Evolutionary conservation across 2,329 filamentous ascomycete species (phyloP), one percentile per base, ranked within the genome.

Genomic region (Colletotrichum melonis): DNA sequence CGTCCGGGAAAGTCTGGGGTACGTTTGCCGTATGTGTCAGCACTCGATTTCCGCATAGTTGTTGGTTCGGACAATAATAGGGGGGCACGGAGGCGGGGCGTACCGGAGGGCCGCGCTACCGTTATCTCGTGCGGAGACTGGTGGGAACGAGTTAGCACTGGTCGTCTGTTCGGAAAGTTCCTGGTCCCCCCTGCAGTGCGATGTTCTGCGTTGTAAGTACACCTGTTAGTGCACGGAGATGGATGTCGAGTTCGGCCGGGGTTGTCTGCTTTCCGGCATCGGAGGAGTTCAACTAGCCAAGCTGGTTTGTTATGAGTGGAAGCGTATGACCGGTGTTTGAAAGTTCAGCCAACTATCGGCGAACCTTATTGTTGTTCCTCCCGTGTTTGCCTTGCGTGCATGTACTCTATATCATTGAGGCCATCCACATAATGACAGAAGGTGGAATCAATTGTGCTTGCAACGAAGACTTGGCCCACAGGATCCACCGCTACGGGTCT

Each of bases 21-120:
- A 49, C 42, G 42, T 49, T 22, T n/a, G 19, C 42, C 19, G n/a
- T 55, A 65, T 65, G 63, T 65, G 63, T 65, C 49, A 22, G 42
- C 19, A 42, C 5, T 42, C 38, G 4, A 5, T 35, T 35, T 12
- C 38, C 14, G 38, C 2, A 49, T 8, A 49, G 42, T n/a, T 22
- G 42, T 49, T 49, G 42, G 19, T 11, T 49, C 8, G 42, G 38
- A 42, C 38, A 42, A 19, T 19, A 35, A 24, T 32, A 12, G 56
- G 30, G 28, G 16, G 30, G 9, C 19, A 32, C 28, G 16, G 30
- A 5, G 35, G 35, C 3, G 32, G 35, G 35, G 35, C 5, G 35
- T 42, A 3, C 38, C 38, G 38, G 30, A n/a, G 28, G 30, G 56
- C n/a, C 30, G 35, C 56, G 30, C 28, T 35, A 46, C 58, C 22